Conservation (phyloP, 176 grass and related monocot species). For the Carex pumila region DNA sequence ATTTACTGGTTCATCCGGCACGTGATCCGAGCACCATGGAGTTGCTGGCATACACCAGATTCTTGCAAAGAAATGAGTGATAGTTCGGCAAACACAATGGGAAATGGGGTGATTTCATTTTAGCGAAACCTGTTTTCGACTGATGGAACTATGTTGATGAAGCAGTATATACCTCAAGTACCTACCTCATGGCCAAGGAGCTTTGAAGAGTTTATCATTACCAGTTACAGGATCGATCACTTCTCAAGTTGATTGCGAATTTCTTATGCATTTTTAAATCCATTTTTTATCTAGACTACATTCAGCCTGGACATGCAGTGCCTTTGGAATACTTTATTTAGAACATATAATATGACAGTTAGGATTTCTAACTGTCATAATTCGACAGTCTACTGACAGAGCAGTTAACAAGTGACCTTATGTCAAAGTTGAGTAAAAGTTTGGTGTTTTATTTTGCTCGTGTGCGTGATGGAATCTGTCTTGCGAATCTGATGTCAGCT, state of each 20-base stretch:
- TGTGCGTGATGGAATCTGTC: neutral
- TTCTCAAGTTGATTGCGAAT: neutral
- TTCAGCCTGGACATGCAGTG: neutral
- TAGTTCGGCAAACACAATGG: neutral
- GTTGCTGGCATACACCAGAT: neutral
- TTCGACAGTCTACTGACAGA: neutral
- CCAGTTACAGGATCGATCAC: neutral
- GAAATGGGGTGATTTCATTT: neutral
- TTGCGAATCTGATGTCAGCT: neutral
- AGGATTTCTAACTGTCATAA: neutral
- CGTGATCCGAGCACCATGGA: neutral
- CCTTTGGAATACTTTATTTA: neutral
- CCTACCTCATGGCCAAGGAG: neutral
- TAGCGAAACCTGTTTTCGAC: neutral
- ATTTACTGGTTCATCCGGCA: neutral
- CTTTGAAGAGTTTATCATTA: neutral
- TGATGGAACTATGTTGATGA: neutral
- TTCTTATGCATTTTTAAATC: neutral
- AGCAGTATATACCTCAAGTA: neutral
- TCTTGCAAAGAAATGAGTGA: neutral
- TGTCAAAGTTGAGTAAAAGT: neutral
- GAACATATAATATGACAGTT: neutral
- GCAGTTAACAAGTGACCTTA: neutral
- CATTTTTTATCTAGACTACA: neutral
- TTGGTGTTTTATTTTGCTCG: neutral